These are phyloP conservation scores for Platismatia glauca DNA, from an alignment of 495 filamentous ascomycete species.

Conservation along the genomic window DNA sequence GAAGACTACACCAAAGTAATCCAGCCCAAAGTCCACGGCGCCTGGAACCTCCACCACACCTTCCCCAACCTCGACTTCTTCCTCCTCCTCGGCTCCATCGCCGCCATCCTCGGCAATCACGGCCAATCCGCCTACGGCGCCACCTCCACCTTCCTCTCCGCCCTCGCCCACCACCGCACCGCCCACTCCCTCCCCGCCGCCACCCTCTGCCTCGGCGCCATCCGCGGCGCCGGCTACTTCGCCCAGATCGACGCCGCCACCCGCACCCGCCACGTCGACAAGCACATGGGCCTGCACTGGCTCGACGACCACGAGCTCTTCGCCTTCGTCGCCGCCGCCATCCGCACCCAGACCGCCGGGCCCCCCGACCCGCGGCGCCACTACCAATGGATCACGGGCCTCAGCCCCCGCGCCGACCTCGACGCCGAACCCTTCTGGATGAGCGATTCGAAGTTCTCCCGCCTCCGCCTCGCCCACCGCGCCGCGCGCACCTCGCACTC, in stretches of 20 bases:
- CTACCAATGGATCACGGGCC: neutral
- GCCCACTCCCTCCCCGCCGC: constrained; percentile 19
- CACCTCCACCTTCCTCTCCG: constrained; percentile 27
- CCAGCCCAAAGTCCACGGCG: constrained; percentile 25
- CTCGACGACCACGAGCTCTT: neutral
- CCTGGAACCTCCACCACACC: constrained; percentile 24
- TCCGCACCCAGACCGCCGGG: neutral
- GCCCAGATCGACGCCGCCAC: neutral
- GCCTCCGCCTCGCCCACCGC: neutral
- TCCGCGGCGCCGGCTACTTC: neutral
- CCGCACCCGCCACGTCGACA: neutral
- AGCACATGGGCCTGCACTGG: neutral
- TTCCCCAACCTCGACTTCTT: constrained; percentile 39
- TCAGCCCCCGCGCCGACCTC: neutral
- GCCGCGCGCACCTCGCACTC: neutral
- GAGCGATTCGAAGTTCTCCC: neutral
- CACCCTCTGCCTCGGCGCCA: constrained; percentile 9
- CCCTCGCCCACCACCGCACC: constrained; percentile 5
- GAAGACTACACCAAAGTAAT: constrained; percentile 8
- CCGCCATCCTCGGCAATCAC: constrained; percentile 34
- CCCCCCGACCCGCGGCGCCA: neutral
- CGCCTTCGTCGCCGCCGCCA: neutral
- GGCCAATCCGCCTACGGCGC: constrained; percentile 39
- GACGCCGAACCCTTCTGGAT: neutral
- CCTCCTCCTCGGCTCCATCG: constrained; percentile 37